Percentiles rank a stretch among this genome's conserved stretches.
These are phyloP conservation scores for Lactifluus pinguis DNA, from an alignment of 768 basidiomycete genomes.

Conservation along the genomic window DNA sequence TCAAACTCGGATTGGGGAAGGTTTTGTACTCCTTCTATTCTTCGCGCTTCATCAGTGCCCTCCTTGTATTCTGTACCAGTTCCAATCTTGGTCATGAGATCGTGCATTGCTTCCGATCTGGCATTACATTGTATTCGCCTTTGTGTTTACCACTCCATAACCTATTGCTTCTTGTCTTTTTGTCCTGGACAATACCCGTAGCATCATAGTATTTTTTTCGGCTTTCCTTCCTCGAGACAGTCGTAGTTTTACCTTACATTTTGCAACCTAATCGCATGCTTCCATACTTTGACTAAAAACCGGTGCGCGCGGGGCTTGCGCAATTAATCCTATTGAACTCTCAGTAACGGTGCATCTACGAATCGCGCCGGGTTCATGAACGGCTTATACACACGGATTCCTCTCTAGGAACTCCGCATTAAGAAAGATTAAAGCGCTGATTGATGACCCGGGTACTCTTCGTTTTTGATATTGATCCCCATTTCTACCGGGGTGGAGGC, in stretches of 20 bases:
- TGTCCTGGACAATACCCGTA: neutral
- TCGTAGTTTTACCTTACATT: neutral
- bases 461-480: no score
- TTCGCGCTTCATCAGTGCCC: neutral
- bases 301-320: no score
- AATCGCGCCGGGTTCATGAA: no score
- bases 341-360: neutral
- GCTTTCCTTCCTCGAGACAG: neutral
- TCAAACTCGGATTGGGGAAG: neutral
- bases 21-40: neutral
- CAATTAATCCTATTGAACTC: neutral
- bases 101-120: constrained; percentile 1
- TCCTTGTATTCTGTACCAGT: constrained; percentile 6
- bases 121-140: constrained; percentile 4
- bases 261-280: constrained; percentile 2
- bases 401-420: no score
- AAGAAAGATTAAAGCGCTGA: no score
- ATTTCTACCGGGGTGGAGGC: no score
- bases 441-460: no score
- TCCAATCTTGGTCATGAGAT: neutral
- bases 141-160: neutral
- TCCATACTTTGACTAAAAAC: neutral
- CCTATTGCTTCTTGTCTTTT: neutral
- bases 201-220: neutral
- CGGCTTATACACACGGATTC: no score